phyloP scores from a whole-genome alignment of 2,329 filamentous ascomycete species.

The Hortaea werneckii region DNA sequence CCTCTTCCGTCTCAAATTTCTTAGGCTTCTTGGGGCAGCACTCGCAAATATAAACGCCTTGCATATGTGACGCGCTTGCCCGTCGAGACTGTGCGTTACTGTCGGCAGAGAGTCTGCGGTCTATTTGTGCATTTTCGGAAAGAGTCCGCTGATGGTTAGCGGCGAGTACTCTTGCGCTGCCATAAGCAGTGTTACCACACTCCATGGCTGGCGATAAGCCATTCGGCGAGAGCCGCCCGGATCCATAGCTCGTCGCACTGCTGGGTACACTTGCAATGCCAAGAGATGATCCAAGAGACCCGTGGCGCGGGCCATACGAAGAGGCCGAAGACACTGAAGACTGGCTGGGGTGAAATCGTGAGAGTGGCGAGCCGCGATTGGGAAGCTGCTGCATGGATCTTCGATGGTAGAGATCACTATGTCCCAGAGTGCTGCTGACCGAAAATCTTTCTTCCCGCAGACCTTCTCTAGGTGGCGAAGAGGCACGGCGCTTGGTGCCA shows the following conservation, averaged over 20 bases:
- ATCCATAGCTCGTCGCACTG: constrained; percentile 55
- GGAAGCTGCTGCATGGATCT: constrained; percentile 48
- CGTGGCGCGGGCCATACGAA: constrained; percentile 50
- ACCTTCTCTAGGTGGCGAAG: constrained; percentile 51
- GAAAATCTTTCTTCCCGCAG: constrained; percentile 37
- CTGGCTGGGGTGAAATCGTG: constrained; percentile 46
- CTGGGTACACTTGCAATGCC: constrained; percentile 49
- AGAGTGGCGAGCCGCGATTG: constrained; percentile 43
- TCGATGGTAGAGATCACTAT: constrained; percentile 43
- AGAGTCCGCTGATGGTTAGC: constrained; percentile 32
- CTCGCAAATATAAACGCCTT: constrained; percentile 65
- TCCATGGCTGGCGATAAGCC: constrained; percentile 43
- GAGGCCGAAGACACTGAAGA: constrained; percentile 57
- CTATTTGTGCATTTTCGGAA: constrained; percentile 30
- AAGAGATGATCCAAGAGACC: constrained; percentile 53
- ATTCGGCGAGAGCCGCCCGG: constrained; percentile 51
- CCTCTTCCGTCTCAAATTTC: constrained; percentile 77
- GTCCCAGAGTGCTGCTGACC: constrained; percentile 31
- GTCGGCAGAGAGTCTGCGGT: constrained; percentile 38
- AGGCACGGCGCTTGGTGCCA: constrained; percentile 55
- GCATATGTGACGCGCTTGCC: constrained; percentile 42
- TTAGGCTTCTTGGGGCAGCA: constrained; percentile 97
- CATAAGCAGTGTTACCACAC: constrained; percentile 28
- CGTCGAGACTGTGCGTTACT: constrained; percentile 37
- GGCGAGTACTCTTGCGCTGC: constrained; percentile 37